Base-by-base conservation (phyloP, 2,329 filamentous ascomycete genomes). In the Calonectria crousiana region DNA sequence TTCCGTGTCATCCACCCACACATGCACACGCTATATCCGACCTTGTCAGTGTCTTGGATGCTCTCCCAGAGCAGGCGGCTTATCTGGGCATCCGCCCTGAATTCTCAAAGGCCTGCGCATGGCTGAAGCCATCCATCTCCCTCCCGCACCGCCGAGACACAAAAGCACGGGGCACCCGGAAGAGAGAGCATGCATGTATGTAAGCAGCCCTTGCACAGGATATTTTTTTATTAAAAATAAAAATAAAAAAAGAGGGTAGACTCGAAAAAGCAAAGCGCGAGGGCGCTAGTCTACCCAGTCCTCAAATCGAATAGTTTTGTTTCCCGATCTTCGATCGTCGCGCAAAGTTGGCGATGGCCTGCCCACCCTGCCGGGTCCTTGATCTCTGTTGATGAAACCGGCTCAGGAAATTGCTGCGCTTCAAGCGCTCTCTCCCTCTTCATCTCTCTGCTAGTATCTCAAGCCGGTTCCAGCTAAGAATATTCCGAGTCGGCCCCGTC, bases 81-180 rank as follows among this genome's bases (percentile, higher is more conserved):
- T 41, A 34, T 41, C 32, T 6, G 41, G 34, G 56, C 56, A 60
- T 60, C 34, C 36, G 34, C 34, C 34, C 34, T 60, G 14, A 9
- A 28, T 18, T 60, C n/a, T 16, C 23, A 16, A 41, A 41, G n/a
- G n/a, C 4, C 32, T 60, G 34, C n/a, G n/a, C n/a, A 60, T 60
- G 56, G 34, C 56, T 41, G 56, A 60, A 60, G 56, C n/a, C n/a
- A n/a, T n/a, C 56, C 56, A 41, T 60, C 56, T 60, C 56, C 20
- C 56, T 60, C 56, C 56, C 56, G 56, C 56, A 38, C 36, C 23
- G 14, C 28, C 8, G 26, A 32, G n/a, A 23, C 34, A 60, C 34
- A 14, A 18, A 16, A 28, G 56, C 56, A 60, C 51, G 51, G 51
- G 8, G 51, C 51, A 53, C 51, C 20, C 16, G 28, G 51, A 53